phyloP scores from a whole-genome alignment of 2,329 filamentous ascomycete genomes.

The Tolypocladium inflatum region DNA sequence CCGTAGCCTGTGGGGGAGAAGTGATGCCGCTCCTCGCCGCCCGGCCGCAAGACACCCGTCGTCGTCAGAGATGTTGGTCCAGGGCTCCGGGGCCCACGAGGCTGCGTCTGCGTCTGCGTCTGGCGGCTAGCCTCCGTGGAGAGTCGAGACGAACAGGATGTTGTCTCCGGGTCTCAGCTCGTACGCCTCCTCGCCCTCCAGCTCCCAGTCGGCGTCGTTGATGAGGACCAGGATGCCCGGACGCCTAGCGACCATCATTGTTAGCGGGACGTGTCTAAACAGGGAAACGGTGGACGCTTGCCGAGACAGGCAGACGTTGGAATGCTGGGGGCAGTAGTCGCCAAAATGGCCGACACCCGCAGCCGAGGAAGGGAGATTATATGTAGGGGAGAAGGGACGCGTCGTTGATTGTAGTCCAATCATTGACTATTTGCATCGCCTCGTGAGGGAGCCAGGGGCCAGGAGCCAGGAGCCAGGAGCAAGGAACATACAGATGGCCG shows the following conservation, averaged over 20 bases:
- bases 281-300: not conserved
- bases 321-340: not conserved
- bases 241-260: conserved; percentile 47
- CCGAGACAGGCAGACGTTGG: not conserved
- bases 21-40: not conserved
- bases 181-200: conserved; percentile 90
- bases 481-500: conserved; percentile 65
- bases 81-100: not conserved
- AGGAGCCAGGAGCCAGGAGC: not conserved
- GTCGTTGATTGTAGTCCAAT: not conserved
- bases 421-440: not conserved
- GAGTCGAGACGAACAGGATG: conserved; percentile 90
- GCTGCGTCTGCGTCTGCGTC: not conserved
- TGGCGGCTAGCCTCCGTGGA: conserved; percentile 70
- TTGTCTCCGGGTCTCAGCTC: conserved; percentile 74
- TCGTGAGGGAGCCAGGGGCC: not conserved
- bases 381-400: not conserved
- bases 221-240: conserved; percentile 94
- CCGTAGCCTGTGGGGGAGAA: not conserved
- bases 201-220: conserved; percentile 97
- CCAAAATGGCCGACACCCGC: not conserved
- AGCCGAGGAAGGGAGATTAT: not conserved
- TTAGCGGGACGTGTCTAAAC: conserved; percentile 9
- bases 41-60: not conserved
- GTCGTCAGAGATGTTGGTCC: not conserved